A percentile compares a stretch with the other conserved stretches of the same genome.
Conservation (phyloP, 1,284 basidiomycete genomes). For the Sporisorium scitamineum region DNA sequence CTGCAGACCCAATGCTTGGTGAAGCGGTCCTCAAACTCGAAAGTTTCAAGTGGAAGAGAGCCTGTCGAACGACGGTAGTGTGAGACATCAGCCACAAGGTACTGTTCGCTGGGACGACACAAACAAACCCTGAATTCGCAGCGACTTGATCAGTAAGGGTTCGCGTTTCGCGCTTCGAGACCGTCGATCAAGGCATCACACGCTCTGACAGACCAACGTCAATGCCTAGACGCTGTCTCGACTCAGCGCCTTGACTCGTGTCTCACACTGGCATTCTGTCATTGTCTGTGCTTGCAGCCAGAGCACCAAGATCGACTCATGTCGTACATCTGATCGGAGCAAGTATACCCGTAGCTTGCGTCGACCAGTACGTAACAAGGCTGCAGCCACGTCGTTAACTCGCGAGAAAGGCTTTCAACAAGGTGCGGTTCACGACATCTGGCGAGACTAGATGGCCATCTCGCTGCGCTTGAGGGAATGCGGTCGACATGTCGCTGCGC, state of each 20-base stretch:
- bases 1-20: not conserved
- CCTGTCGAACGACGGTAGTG: not conserved
- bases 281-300: no score
- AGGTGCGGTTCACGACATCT: no score
- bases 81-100: not conserved
- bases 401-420: no score
- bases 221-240: not conserved
- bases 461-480: no score
- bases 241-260: no score
- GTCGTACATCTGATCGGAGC: not conserved
- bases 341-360: slow-evolving; percentile 1
- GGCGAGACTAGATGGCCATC: no score
- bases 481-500: no score
- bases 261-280: no score
- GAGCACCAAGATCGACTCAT: not conserved
- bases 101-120: not conserved
- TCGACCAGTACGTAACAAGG: not conserved
- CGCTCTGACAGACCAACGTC: not conserved
- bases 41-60: not conserved
- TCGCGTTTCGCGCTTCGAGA: not conserved
- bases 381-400: not conserved
- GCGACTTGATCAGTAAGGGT: not conserved
- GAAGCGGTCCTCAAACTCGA: not conserved
- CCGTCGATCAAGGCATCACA: not conserved
- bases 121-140: slow-evolving; percentile 12